Conservation (phyloP, 2,329 filamentous ascomycete species). For the Penicillium glabrum region DNA sequence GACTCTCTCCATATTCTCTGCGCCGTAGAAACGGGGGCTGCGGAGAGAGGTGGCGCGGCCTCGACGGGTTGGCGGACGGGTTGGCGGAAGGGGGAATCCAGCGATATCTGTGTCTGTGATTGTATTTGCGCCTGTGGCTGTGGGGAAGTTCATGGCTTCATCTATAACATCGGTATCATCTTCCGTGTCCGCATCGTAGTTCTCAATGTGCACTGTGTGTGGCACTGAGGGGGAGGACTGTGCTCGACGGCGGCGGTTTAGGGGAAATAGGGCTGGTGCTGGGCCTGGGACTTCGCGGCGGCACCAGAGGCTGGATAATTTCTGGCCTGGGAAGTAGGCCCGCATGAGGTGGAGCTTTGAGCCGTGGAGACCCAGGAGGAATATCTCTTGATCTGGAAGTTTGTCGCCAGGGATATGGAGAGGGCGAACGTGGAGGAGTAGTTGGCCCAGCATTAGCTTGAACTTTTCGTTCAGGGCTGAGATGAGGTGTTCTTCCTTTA, state of each 20-base stretch:
- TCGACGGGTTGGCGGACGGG: neutral
- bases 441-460: slow-evolving; percentile 27
- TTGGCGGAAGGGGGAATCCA: neutral
- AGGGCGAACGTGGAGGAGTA: slow-evolving; percentile 19
- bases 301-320: slow-evolving; percentile 26
- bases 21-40: slow-evolving; percentile 15
- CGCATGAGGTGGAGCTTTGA: slow-evolving; percentile 30
- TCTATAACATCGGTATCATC: neutral
- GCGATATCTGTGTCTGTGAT: neutral
- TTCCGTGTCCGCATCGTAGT: neutral
- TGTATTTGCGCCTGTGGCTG: neutral
- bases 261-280: neutral
- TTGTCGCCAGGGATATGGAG: slow-evolving; percentile 21
- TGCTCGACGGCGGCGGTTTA: neutral
- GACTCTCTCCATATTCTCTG: slow-evolving; percentile 16
- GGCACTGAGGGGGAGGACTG: neutral
- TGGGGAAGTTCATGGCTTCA: neutral
- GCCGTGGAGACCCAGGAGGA: slow-evolving; percentile 29
- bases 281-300: slow-evolving; percentile 13
- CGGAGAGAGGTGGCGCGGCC: neutral
- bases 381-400: slow-evolving; percentile 31
- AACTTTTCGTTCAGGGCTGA: slow-evolving; percentile 22
- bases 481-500: slow-evolving; percentile 10
- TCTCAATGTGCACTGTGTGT: neutral
- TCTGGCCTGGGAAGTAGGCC: slow-evolving; percentile 27